A percentile compares a stretch with the other conserved stretches of the same genome.
phyloP scores from a whole-genome alignment of 73 alveolate genomes.

The Paramecium octaurelia region DNA sequence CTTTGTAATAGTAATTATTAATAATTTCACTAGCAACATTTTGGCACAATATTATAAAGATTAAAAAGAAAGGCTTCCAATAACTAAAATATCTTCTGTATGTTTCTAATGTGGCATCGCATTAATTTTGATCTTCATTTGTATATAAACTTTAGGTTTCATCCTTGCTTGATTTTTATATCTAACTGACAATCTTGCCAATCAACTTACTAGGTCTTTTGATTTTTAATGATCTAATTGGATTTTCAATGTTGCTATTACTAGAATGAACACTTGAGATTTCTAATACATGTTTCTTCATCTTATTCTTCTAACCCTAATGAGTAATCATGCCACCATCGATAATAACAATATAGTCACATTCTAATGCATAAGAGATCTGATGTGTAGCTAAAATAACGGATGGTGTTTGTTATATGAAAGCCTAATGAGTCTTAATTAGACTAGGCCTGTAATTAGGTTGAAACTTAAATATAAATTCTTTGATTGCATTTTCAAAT shows the following conservation, averaged over 20 bases:
- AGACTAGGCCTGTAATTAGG: neutral
- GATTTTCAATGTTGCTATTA: neutral
- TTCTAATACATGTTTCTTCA: neutral
- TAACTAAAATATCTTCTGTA: constrained; percentile 25
- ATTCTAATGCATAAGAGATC: neutral
- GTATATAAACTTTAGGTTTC: neutral
- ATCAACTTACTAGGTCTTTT: neutral
- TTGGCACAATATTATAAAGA: neutral
- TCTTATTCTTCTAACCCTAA: constrained; percentile 20
- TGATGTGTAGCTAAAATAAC: constrained; percentile 57
- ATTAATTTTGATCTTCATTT: neutral
- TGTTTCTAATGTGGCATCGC: neutral
- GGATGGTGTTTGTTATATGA: neutral
- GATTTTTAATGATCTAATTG: neutral
- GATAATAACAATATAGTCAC: neutral
- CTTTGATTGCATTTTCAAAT: neutral
- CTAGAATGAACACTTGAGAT: neutral
- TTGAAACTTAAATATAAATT: neutral
- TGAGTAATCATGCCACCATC: constrained; percentile 10
- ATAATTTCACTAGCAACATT: constrained; percentile 3
- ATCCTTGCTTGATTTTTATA: neutral
- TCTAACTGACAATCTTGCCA: neutral
- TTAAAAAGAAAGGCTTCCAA: neutral
- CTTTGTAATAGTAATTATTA: neutral
- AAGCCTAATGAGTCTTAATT: neutral